phyloP scores from a whole-genome alignment of 1,139 yeast species.

The Kurtzmaniella natalensis region DNA sequence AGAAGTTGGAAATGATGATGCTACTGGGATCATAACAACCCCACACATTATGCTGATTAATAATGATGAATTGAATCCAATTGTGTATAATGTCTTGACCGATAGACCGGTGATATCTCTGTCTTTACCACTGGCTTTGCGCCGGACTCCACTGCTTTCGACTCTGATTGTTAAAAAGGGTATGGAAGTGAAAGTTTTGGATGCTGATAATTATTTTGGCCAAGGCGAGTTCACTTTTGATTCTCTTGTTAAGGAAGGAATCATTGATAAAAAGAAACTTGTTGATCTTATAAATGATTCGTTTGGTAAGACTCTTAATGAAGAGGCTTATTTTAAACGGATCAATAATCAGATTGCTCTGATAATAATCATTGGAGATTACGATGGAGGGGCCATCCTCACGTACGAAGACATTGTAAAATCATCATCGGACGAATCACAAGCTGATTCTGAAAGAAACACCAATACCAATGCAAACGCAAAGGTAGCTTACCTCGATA shows the following conservation, averaged over 20 bases:
- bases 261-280: constrained; percentile 54
- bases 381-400: constrained; percentile 90
- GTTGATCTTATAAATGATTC: constrained; percentile 70
- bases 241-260: constrained; percentile 41
- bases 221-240: constrained; percentile 33
- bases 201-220: constrained; percentile 23
- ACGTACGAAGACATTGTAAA: constrained; percentile 58
- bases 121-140: constrained; percentile 74
- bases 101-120: constrained; percentile 93
- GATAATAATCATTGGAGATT: constrained; percentile 83
- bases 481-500: constrained; percentile 72
- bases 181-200: constrained; percentile 54
- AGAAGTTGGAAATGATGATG: constrained; percentile 33
- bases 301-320: constrained; percentile 64
- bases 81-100: constrained; percentile 82
- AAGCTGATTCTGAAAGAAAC: not conserved
- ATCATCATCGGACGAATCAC: constrained; percentile 6
- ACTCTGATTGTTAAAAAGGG: constrained; percentile 85
- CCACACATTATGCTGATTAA: constrained; percentile 42
- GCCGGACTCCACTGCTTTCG: constrained; percentile 58
- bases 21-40: constrained; percentile 42
- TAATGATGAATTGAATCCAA: constrained; percentile 61
- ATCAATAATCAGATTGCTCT: constrained; percentile 67
- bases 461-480: constrained; percentile 9
- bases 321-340: constrained; percentile 60